Evolutionary conservation across 768 basidiomycete genomes (phyloP).

Genomic region (Collybia mongolica): DNA sequence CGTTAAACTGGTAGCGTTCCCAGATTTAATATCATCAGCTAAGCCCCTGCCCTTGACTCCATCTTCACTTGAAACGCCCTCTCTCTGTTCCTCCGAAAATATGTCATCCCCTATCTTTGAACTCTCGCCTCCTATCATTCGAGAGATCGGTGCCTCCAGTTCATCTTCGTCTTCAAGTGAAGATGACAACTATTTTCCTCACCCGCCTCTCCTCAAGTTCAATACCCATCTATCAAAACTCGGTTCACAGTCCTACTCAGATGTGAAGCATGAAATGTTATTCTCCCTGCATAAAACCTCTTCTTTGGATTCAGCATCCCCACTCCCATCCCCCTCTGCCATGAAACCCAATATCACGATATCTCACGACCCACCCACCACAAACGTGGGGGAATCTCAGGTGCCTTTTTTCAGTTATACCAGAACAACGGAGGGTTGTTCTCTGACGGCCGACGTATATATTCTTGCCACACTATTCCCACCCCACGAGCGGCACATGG

Average conservation of each 20-base stretch:
- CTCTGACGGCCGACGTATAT: slow-evolving; percentile 68
- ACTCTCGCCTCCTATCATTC: neutral
- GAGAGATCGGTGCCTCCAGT: slow-evolving; percentile 6
- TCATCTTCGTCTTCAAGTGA: slow-evolving; percentile 32
- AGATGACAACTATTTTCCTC: slow-evolving; percentile 62
- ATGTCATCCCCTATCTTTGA: slow-evolving; percentile 9
- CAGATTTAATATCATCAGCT: slow-evolving; percentile 57
- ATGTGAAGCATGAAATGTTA: slow-evolving; percentile 29
- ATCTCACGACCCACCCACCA: slow-evolving; percentile 2
- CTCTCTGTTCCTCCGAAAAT: slow-evolving; percentile 1
- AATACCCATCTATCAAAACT: slow-evolving; percentile 31
- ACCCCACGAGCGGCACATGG: slow-evolving; percentile 67
- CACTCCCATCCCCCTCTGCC: slow-evolving; percentile 29
- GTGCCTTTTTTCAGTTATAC: slow-evolving; percentile 84
- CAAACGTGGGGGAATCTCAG: slow-evolving; percentile 11
- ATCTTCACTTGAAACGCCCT: slow-evolving; percentile 7
- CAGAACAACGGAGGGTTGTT: slow-evolving; percentile 72
- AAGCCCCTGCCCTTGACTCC: slow-evolving; percentile 10
- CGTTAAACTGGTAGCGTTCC: slow-evolving; percentile 74
- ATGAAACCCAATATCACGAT: neutral
- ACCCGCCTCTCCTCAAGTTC: slow-evolving; percentile 46
- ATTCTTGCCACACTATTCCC: slow-evolving; percentile 71
- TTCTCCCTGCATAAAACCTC: slow-evolving; percentile 29
- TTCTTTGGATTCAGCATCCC: slow-evolving; percentile 34
- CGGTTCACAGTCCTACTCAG: slow-evolving; percentile 42